Evolutionary conservation across 2,329 filamentous ascomycete species (phyloP), one percentile per base, ranked within the genome.

Genomic region (Emmonsiellopsis sp.): DNA sequence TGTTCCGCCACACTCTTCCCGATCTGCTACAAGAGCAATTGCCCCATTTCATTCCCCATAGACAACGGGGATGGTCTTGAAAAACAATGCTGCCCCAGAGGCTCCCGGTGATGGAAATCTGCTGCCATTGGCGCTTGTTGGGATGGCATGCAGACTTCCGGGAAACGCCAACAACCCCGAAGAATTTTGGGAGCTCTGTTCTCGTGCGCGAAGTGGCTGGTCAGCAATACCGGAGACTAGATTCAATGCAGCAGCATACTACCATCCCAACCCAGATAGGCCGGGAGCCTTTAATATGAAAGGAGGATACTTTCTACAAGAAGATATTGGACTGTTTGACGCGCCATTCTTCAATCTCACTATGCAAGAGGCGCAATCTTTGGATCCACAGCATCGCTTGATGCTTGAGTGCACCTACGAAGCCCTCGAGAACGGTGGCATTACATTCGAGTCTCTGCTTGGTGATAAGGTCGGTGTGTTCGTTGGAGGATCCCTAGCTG

Each of bases 311-410:
- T 51, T 51, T 40, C 11, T 49, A n/a, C 10, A 40, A n/a, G 31
- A 37, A n/a, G 47, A 49, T 31, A 31, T 49, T 11, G 84, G 84
- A 47, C 71, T 83, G 47, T 88, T 88, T 62, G 86, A 89, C 61
- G 80, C 84, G 11, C 77, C 80, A 0, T 88, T 89, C 70, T 88
- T 88, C 77, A 86, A 86, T 67, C 88, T 89, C 82, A 87, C 84
- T 36, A 84, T 85, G 3, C 79, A 84, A 58, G 85, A 88, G 67
- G 86, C 85, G 17, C 77, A 78, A 49, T 83, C 87, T 65, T 87
- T 84, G 1, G 86, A 89, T 65, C 86, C 65, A 0, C 53, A 55
- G 52, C 64, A 68, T 34, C 54, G 67, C 3, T 48, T 67, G 1
- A 82, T 84, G 1, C 69, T 91, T n/a, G 78, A 82, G 4, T 88